Conservation (phyloP, 2,329 filamentous ascomycete genomes). For the Xylariaceae sp. region DNA sequence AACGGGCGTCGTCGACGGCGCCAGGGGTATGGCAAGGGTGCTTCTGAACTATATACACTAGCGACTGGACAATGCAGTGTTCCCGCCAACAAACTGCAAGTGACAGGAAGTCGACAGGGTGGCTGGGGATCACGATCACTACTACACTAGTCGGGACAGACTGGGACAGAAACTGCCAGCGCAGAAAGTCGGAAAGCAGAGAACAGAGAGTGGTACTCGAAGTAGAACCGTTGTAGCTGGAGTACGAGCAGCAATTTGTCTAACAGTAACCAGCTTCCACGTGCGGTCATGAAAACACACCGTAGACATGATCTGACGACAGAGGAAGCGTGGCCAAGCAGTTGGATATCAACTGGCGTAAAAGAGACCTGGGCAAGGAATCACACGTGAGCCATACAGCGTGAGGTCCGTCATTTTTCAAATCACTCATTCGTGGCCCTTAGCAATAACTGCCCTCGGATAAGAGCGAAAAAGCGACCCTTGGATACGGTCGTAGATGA, state of each 20-base stretch:
- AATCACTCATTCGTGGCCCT: constrained; percentile 13
- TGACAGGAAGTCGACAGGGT: constrained; percentile 6
- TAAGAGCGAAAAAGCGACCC: background rate
- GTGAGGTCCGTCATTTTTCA: no score
- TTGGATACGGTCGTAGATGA: no score
- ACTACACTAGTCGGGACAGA: no score
- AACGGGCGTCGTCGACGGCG: background rate
- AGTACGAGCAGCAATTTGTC: background rate
- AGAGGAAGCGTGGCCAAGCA: background rate
- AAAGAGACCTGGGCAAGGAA: background rate
- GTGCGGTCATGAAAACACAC: background rate
- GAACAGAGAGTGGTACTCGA: background rate
- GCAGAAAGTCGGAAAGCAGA: background rate
- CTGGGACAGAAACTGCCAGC: background rate
- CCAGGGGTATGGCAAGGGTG: constrained; percentile 18
- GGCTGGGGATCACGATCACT: constrained; percentile 4
- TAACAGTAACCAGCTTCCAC: background rate
- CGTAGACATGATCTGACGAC: background rate
- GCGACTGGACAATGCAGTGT: constrained; percentile 27
- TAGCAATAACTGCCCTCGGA: constrained; percentile 15
- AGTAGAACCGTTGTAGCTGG: background rate
- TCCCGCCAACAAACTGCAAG: constrained; percentile 21
- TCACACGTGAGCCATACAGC: background rate
- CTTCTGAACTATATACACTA: constrained; percentile 6
- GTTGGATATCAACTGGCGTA: background rate